A percentile compares a stretch with the other conserved stretches of the same genome.
Evolutionary conservation across 495 filamentous ascomycete genomes (phyloP).

Genomic region (Xylaria grammica): DNA sequence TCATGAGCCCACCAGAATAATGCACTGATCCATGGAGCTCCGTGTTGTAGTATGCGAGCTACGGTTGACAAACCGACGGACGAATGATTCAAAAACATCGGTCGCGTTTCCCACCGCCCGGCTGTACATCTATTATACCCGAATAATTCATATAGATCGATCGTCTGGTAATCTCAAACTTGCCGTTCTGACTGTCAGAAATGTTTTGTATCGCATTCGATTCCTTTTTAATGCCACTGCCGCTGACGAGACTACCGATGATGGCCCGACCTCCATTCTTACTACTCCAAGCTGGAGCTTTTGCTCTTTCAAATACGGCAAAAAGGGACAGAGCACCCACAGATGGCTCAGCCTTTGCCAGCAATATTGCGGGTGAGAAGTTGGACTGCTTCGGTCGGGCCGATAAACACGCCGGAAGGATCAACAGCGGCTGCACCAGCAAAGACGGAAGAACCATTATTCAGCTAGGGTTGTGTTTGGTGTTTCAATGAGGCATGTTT

Average conservation of each 20-base stretch:
- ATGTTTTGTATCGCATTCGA: neutral
- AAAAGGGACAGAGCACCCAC: neutral
- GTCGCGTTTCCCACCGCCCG: no score
- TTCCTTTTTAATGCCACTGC: neutral
- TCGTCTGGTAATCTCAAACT: no score
- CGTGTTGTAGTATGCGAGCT: no score
- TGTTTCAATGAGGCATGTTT: neutral
- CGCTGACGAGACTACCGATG: neutral
- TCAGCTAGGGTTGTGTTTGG: neutral
- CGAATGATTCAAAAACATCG: no score
- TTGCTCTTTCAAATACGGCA: neutral
- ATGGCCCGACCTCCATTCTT: neutral
- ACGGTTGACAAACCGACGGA: no score
- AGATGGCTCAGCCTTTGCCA: neutral
- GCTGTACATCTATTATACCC: no score
- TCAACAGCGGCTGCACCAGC: neutral
- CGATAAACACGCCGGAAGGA: neutral
- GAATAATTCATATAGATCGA: neutral
- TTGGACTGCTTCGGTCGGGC: neutral
- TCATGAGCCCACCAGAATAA: no score
- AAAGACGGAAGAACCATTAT: neutral
- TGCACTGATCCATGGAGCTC: no score
- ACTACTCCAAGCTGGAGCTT: slow-evolving; percentile 4
- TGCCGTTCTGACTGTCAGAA: no score
- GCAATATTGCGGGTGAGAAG: neutral